Evolutionary conservation across 768 basidiomycete genomes (phyloP), one percentile per base, ranked within the genome.

Genomic region (Tylopilus subfusipes): DNA sequence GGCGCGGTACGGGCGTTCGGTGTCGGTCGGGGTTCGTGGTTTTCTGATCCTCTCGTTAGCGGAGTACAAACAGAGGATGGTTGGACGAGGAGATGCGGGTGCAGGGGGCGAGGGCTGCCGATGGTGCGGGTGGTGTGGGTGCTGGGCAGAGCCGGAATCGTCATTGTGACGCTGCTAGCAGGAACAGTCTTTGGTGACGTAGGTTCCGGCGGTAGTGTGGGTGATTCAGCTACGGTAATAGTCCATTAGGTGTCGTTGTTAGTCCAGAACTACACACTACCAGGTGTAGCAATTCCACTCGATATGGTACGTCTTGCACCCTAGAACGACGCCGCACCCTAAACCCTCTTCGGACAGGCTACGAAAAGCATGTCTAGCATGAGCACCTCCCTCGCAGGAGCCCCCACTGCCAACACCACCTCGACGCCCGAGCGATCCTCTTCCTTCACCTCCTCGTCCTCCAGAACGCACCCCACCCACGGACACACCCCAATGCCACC

Each of bases 21-120:
- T 11, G 8, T 9, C 21, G 11, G 18, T 19, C n/a, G n/a, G 43
- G 9, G 30, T 42, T 51, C 22, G 21, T 27, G 7, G 42, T 34
- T 22, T 11, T 36, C 43, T 48, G 14, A 40, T 24, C 11, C 29
- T 38, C n/a, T 16, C 25, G 1, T 34, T 64, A 90, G 89, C 72
- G n/a, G 76, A 75, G 33, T 96, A 96, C 65, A 90, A 92, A 63
- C 93, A 92, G 65, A 86, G 80, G 60, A 93, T 94, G 91, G 0
- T 68, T 94, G 48, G 90, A 94, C 54, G 88, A 89, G 56, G 86
- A 92, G 62, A 88, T 91, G 80, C 76, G 76, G 61, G 74, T 73
- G 55, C 79, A 79, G 22, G 84, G 82, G 5, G 77, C 74, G 18
- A 78, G 76, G 72, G n/a, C n/a, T n/a, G n/a, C n/a, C n/a, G 50